phyloP scores from a whole-genome alignment of 345 rosid genomes.

The Boechera stricta region DNA sequence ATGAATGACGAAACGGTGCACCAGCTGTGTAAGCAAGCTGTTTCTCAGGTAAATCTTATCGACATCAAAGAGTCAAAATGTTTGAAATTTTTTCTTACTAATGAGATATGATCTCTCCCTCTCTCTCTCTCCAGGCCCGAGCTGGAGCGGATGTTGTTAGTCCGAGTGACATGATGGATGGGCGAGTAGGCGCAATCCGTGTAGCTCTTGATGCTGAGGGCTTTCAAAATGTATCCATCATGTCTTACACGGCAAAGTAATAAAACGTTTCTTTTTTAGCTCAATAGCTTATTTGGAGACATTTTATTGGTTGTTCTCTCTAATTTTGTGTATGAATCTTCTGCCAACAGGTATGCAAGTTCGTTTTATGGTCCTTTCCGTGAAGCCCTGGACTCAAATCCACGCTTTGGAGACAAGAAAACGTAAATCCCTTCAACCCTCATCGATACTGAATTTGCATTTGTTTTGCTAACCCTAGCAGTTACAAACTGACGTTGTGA shows the following conservation, averaged over 20 bases:
- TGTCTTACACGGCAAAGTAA: slow-evolving; percentile 99
- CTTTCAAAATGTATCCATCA: slow-evolving; percentile 87
- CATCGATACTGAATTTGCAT: background rate
- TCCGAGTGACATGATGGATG: slow-evolving; percentile 99
- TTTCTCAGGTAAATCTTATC: slow-evolving; percentile 37
- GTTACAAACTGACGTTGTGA: slow-evolving; percentile 35
- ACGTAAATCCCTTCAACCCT: slow-evolving; percentile 57
- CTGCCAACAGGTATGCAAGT: slow-evolving; percentile 78
- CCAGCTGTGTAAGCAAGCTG: slow-evolving; percentile 49
- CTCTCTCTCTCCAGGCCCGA: slow-evolving; percentile 58
- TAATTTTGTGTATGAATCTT: slow-evolving; percentile 25
- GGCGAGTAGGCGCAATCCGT: slow-evolving; percentile 91
- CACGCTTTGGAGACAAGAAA: slow-evolving; percentile 94
- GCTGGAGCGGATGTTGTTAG: slow-evolving; percentile 99
- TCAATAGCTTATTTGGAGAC: slow-evolving; percentile 1
- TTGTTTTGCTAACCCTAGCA: slow-evolving; percentile 33
- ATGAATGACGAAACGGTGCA: slow-evolving; percentile 46
- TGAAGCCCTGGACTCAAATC: slow-evolving; percentile 92
- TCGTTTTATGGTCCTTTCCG: slow-evolving; percentile 96
- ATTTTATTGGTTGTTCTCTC: slow-evolving; percentile 13
- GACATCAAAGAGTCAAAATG: background rate
- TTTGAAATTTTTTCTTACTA: background rate
- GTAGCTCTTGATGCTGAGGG: slow-evolving; percentile 94
- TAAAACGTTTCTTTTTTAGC: background rate
- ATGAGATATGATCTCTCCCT: background rate